Conservation (phyloP, 1,284 basidiomycete species). For the Tylopilus sp. region DNA sequence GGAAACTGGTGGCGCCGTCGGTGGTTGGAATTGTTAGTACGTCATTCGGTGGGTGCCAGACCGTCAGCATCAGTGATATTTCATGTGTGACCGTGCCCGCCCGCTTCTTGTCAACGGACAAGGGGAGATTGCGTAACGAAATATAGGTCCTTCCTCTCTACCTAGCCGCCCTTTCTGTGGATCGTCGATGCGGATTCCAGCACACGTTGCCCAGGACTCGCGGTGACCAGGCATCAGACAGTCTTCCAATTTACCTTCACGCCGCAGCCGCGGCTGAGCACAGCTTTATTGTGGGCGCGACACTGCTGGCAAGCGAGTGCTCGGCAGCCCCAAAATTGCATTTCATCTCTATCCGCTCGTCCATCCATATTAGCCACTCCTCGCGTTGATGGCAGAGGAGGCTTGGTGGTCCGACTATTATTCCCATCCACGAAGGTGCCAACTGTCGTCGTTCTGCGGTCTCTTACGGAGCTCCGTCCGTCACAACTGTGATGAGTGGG, state of each 20-base stretch:
- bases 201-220: not conserved
- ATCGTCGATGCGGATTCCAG: not conserved
- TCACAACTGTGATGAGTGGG: not conserved
- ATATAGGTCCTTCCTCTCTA: conserved; percentile 8
- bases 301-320: not conserved
- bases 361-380: not conserved
- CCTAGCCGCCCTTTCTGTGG: not conserved
- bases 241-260: not conserved
- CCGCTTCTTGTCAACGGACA: not conserved
- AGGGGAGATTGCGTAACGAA: not conserved
- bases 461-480: not conserved
- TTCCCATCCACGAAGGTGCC: not conserved
- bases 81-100: conserved; percentile 1
- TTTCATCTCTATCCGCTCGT: not conserved
- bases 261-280: conserved; percentile 6
- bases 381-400: not conserved
- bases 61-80: not conserved
- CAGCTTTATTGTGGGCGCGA: conserved; percentile 18
- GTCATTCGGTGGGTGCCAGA: conserved; percentile 5
- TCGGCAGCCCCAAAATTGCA: conserved; percentile 2
- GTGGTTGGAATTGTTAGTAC: conserved; percentile 3
- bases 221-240: not conserved
- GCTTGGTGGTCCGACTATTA: not conserved
- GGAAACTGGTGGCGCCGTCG: too few relatives aligned
- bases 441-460: not conserved